Evolutionary conservation across 2,329 filamentous ascomycete genomes (phyloP).

Genomic region (Pestalotiopsis sp.): DNA sequence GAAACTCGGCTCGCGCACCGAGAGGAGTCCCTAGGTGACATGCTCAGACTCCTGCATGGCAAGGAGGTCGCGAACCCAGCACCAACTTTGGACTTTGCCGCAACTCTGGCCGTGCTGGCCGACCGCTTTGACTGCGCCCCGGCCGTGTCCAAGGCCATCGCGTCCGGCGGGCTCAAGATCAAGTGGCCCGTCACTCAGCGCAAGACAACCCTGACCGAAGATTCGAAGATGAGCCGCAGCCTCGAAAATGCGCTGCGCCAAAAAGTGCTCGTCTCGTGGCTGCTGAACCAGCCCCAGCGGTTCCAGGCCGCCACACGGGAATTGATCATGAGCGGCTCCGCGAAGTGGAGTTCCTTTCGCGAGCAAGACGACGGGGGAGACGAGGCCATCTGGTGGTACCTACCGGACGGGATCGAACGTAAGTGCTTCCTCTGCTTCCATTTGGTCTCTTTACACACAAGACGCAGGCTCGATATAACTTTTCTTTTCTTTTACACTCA

Average conservation of each 20-base stretch:
- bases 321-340: slow-evolving; percentile 67
- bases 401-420: slow-evolving; percentile 71
- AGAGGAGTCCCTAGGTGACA: slow-evolving; percentile 66
- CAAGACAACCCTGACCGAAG: slow-evolving; percentile 41
- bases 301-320: slow-evolving; percentile 66
- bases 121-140: slow-evolving; percentile 72
- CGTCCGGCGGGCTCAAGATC: slow-evolving; percentile 46
- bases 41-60: slow-evolving; percentile 68
- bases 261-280: slow-evolving; percentile 68
- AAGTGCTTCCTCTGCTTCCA: slow-evolving; percentile 24
- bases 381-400: slow-evolving; percentile 67
- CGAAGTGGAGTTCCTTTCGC: slow-evolving; percentile 53
- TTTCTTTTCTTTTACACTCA: neutral
- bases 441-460: neutral
- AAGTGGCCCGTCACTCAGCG: slow-evolving; percentile 55
- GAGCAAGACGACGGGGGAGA: slow-evolving; percentile 34
- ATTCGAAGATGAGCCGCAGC: slow-evolving; percentile 40
- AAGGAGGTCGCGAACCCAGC: slow-evolving; percentile 35
- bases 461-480: neutral
- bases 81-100: slow-evolving; percentile 62
- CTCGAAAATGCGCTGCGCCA: slow-evolving; percentile 70
- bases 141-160: slow-evolving; percentile 57
- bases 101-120: slow-evolving; percentile 70
- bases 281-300: slow-evolving; percentile 64
- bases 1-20: slow-evolving; percentile 64